phyloP scores from a whole-genome alignment of 805 yeast genomes.

The Ogataea polymorpha region DNA sequence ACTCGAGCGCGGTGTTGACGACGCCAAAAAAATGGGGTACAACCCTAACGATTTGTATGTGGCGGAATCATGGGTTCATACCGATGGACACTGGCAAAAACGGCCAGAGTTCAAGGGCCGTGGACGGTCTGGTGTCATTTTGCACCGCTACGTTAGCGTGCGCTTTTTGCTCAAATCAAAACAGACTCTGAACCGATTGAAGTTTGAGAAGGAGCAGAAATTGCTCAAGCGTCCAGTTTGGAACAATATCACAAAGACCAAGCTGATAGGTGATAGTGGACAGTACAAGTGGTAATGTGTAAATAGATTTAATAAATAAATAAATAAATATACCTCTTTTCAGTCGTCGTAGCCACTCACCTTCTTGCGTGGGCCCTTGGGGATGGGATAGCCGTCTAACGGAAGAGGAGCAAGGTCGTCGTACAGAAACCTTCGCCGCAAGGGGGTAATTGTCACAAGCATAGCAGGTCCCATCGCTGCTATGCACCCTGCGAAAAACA shows the following conservation, averaged over 20 bases:
- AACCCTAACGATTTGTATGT: slow-evolving; percentile 63
- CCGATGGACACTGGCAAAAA: slow-evolving; percentile 73
- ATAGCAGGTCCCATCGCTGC: slow-evolving; percentile 69
- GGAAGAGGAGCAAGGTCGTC: slow-evolving; percentile 68
- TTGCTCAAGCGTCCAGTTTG: slow-evolving; percentile 40
- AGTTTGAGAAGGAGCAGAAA: slow-evolving; percentile 54
- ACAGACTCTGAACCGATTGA: slow-evolving; percentile 58
- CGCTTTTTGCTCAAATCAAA: slow-evolving; percentile 71
- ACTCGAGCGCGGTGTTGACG: slow-evolving; percentile 67
- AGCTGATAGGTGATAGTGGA: slow-evolving; percentile 49
- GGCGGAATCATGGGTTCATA: slow-evolving; percentile 85
- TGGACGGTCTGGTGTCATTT: slow-evolving; percentile 80
- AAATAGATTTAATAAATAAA: slow-evolving; percentile 10
- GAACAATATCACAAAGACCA: slow-evolving; percentile 42
- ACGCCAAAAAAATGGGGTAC: slow-evolving; percentile 59
- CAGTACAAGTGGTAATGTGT: slow-evolving; percentile 50
- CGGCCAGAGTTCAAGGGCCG: slow-evolving; percentile 84
- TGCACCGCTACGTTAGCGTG: slow-evolving; percentile 76
- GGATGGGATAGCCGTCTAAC: slow-evolving; percentile 50
- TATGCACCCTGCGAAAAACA: slow-evolving; percentile 59
- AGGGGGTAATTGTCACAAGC: slow-evolving; percentile 55
- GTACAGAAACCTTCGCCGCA: slow-evolving; percentile 66
- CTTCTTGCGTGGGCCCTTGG: slow-evolving; percentile 48
- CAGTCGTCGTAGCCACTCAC: slow-evolving; percentile 56
- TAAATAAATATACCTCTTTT: neutral